Conservation (phyloP, 345 rosid genomes). For the Raphanus sativus region DNA sequence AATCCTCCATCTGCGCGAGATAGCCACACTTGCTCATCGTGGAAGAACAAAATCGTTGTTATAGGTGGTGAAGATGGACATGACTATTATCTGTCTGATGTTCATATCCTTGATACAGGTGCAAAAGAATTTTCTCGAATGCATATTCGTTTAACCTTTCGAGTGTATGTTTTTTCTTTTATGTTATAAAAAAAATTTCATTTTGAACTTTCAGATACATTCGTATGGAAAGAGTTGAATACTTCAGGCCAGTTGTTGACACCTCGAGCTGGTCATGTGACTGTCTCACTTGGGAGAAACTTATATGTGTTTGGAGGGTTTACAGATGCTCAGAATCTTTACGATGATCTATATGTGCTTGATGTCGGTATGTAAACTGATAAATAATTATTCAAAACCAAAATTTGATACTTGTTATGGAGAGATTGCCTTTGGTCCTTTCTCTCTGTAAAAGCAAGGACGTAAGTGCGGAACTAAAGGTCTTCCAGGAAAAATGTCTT, state of each 20-base stretch:
- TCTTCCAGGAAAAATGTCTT: too few relatives aligned
- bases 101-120: slow-evolving; percentile 95
- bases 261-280: slow-evolving; percentile 95
- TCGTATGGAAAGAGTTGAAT: slow-evolving; percentile 80
- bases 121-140: neutral
- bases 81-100: slow-evolving; percentile 92
- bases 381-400: neutral
- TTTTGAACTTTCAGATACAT: slow-evolving; percentile 57
- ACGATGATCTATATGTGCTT: slow-evolving; percentile 84
- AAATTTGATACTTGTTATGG: neutral
- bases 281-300: slow-evolving; percentile 82
- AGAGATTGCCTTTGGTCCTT: slow-evolving; percentile 10
- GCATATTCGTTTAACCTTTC: slow-evolving; percentile 10
- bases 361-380: slow-evolving; percentile 67
- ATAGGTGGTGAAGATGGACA: slow-evolving; percentile 96
- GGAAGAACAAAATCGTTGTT: slow-evolving; percentile 84
- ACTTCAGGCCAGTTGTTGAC: slow-evolving; percentile 75
- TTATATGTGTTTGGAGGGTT: slow-evolving; percentile 96
- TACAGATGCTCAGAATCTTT: slow-evolving; percentile 86
- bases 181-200: neutral
- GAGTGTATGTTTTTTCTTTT: slow-evolving; percentile 2
- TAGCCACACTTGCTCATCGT: slow-evolving; percentile 93
- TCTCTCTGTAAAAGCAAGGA: neutral
- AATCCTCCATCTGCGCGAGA: slow-evolving; percentile 92
- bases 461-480: too few relatives aligned